These are phyloP conservation scores for Acacia confusa DNA, from an alignment of 306 rosid species.

Conservation along the genomic window DNA sequence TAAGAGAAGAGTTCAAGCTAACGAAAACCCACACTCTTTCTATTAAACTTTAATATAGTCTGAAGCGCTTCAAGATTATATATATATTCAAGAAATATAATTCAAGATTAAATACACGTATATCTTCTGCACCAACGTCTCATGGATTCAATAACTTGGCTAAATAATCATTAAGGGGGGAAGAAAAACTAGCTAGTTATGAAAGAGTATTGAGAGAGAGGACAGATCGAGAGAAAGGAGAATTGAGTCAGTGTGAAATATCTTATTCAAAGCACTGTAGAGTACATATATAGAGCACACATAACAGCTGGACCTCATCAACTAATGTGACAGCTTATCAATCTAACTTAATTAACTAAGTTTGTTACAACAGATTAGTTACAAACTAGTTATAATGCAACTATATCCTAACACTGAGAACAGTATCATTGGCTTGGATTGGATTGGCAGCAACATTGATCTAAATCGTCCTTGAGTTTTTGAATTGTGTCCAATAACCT, in stretches of 20 bases:
- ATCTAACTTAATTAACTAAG: too few relatives aligned
- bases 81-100: not conserved
- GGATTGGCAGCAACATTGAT: constrained; percentile 29
- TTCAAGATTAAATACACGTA: not conserved
- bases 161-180: not conserved
- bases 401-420: not conserved
- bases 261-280: too few relatives aligned
- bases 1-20: not conserved
- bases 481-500: constrained; percentile 43
- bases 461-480: constrained; percentile 49
- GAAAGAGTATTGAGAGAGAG: not conserved
- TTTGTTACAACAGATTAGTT: too few relatives aligned
- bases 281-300: too few relatives aligned
- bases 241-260: too few relatives aligned
- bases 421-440: not conserved
- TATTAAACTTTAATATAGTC: not conserved
- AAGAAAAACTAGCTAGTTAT: not conserved
- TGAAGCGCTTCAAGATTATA: not conserved
- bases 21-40: not conserved
- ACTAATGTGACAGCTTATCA: too few relatives aligned
- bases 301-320: too few relatives aligned
- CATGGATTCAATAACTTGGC: not conserved
- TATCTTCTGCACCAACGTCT: not conserved
- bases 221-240: too few relatives aligned
- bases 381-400: too few relatives aligned